Evolutionary conservation across 2,329 filamentous ascomycete species (phyloP).

Genomic region (Byssochlamys sp.): DNA sequence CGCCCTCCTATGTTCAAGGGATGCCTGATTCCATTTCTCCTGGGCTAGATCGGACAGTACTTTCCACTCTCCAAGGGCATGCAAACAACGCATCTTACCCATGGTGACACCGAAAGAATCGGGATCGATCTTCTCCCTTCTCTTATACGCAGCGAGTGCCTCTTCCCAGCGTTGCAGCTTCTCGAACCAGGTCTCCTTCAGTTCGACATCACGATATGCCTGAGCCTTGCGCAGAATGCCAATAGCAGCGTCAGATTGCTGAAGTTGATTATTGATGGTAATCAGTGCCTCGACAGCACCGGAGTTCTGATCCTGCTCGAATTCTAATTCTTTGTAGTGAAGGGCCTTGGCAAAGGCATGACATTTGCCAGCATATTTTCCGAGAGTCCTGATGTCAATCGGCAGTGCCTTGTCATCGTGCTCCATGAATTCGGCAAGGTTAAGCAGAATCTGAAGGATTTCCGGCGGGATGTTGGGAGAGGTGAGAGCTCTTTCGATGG

Average conservation of each 20-base stretch:
- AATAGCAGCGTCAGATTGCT: conserved; percentile 96
- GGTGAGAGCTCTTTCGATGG: conserved; percentile 89
- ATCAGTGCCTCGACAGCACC: conserved; percentile 94
- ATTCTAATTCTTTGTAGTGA: conserved; percentile 98
- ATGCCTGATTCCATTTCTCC: conserved; percentile 86
- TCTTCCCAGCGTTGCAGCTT: conserved; percentile 98
- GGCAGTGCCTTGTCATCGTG: conserved; percentile 97
- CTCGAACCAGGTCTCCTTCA: conserved; percentile 98
- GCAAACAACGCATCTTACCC: conserved; percentile 98
- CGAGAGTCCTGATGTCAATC: conserved; percentile 90
- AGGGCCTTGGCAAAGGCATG: conserved; percentile 96
- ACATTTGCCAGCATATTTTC: conserved; percentile 88
- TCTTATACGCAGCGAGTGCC: conserved; percentile 81
- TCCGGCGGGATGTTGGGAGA: conserved; percentile 94
- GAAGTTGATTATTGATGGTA: conserved; percentile 97
- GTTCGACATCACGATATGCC: conserved; percentile 86
- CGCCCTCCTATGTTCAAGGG: conserved; percentile 73
- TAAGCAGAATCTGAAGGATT: conserved; percentile 83
- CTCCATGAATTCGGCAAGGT: conserved; percentile 98
- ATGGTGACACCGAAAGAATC: conserved; percentile 90
- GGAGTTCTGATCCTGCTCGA: conserved; percentile 92
- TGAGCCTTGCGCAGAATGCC: conserved; percentile 95
- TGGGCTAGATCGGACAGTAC: conserved; percentile 77
- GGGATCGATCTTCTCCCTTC: conserved; percentile 65
- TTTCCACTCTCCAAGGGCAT: conserved; percentile 96